Evolutionary conservation across 495 filamentous ascomycete genomes (phyloP).

Genomic region (Lichina pygmaea): DNA sequence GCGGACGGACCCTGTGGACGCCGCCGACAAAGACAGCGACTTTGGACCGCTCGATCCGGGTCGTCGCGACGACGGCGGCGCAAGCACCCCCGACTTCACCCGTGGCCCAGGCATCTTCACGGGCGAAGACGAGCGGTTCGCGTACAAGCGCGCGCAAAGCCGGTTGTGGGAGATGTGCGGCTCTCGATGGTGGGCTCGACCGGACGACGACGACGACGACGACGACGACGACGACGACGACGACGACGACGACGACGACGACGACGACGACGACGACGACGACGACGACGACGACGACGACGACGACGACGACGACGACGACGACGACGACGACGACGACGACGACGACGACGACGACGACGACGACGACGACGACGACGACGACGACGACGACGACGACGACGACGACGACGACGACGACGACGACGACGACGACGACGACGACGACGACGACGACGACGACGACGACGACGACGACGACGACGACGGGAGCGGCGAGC

Average conservation of each 20-base stretch:
- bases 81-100: conserved; percentile 19
- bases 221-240: conserved; percentile 13
- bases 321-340: conserved; percentile 9
- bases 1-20: too few relatives aligned
- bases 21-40: too few relatives aligned
- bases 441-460: conserved; percentile 9
- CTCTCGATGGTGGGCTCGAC: conserved; percentile 29
- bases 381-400: conserved; percentile 9
- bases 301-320: conserved; percentile 12
- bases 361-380: conserved; percentile 12
- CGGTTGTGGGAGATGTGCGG: conserved; percentile 47
- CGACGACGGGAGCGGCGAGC: conserved; percentile 3
- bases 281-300: conserved; percentile 13
- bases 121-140: conserved; percentile 47
- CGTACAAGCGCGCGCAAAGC: conserved; percentile 37
- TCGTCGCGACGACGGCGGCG: neutral
- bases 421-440: conserved; percentile 12
- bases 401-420: conserved; percentile 13
- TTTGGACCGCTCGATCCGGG: too few relatives aligned
- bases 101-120: conserved; percentile 26
- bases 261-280: conserved; percentile 9
- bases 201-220: conserved; percentile 9
- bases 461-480: conserved; percentile 13
- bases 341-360: conserved; percentile 13
- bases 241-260: conserved; percentile 12